A percentile compares a stretch with the other conserved stretches of the same genome.
phyloP scores from a whole-genome alignment of 1,139 yeast genomes.

The Diutina catenulata region DNA sequence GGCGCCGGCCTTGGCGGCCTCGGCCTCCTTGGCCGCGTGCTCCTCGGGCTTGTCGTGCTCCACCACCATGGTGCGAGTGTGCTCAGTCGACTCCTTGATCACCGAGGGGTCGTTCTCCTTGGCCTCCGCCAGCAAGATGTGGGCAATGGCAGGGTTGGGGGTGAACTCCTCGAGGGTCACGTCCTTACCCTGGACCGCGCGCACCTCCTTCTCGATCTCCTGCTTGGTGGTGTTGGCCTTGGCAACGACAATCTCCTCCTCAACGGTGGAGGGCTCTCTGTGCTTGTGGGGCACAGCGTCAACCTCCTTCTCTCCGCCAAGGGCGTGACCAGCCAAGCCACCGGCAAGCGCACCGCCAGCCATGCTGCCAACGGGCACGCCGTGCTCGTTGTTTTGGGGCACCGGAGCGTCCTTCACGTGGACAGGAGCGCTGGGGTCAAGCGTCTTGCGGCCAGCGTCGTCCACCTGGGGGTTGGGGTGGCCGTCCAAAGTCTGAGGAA shows the following conservation, averaged over 20 bases:
- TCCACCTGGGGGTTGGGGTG: neutral
- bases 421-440: slow-evolving; percentile 2
- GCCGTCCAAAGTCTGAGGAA: neutral
- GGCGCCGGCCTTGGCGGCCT: neutral
- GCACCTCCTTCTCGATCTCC: slow-evolving; percentile 1
- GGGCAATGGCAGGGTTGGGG: slow-evolving; percentile 1
- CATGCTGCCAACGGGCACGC: neutral
- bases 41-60: neutral
- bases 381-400: no score
- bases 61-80: neutral
- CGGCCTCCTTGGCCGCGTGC: neutral
- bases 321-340: no score
- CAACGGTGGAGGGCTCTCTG: neutral
- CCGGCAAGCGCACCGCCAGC: neutral
- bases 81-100: neutral
- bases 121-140: neutral
- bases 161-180: slow-evolving; percentile 3
- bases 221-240: neutral
- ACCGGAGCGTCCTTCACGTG: neutral
- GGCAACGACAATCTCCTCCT: slow-evolving; percentile 4
- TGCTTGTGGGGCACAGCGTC: no score
- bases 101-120: neutral
- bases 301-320: no score
- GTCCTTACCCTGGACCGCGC: neutral
- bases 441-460: slow-evolving; percentile 1